These are phyloP conservation scores for Porcisia deanei DNA, from an alignment of 208 protist species.

Conservation along the genomic window DNA sequence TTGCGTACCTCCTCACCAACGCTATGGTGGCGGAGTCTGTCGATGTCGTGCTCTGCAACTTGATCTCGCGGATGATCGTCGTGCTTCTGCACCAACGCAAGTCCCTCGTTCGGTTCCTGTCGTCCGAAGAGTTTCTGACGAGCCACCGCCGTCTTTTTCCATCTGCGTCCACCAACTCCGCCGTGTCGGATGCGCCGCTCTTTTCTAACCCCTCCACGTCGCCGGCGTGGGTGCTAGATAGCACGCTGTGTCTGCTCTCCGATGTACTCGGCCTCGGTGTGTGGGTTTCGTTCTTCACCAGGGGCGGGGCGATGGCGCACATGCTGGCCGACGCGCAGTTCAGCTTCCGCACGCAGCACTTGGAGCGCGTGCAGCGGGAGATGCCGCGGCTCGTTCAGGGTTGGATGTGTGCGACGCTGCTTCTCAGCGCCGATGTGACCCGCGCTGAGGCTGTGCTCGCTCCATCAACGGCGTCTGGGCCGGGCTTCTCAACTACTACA, in stretches of 20 bases:
- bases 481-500: not conserved
- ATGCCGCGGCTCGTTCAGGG: slow-evolving; percentile 67
- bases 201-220: slow-evolving; percentile 40
- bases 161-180: slow-evolving; percentile 1
- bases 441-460: slow-evolving; percentile 37
- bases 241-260: slow-evolving; percentile 56
- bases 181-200: slow-evolving; percentile 20
- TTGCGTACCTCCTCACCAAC: slow-evolving; percentile 60
- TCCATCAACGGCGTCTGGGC: slow-evolving; percentile 2
- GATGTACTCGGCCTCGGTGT: slow-evolving; percentile 67
- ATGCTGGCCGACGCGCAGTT: slow-evolving; percentile 47
- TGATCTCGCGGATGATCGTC: slow-evolving; percentile 52
- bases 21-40: slow-evolving; percentile 71
- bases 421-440: slow-evolving; percentile 41
- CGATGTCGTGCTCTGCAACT: slow-evolving; percentile 54
- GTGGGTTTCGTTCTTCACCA: slow-evolving; percentile 72
- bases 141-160: slow-evolving; percentile 46
- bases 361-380: slow-evolving; percentile 56
- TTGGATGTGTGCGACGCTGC: slow-evolving; percentile 63
- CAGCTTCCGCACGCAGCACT: slow-evolving; percentile 66
- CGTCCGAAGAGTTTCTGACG: slow-evolving; percentile 38
- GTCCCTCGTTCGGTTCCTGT: slow-evolving; percentile 47
- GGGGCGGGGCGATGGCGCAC: slow-evolving; percentile 60
- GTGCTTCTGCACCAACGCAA: slow-evolving; percentile 47
- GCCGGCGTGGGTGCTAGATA: slow-evolving; percentile 69